These are phyloP conservation scores for Leccinellum albellum DNA, from an alignment of 768 basidiomycete species.

Conservation along the genomic window DNA sequence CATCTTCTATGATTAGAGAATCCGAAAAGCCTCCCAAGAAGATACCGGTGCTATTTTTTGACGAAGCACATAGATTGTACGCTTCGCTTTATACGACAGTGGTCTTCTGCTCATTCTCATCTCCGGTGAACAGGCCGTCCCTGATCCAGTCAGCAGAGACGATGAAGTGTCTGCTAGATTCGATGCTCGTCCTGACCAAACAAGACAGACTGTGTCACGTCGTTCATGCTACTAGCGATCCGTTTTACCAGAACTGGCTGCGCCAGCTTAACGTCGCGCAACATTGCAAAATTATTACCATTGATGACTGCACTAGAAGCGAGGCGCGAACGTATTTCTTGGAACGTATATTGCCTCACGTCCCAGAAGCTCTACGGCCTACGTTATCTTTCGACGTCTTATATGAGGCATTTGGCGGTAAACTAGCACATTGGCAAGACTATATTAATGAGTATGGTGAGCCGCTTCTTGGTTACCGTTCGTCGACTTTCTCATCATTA, in stretches of 20 bases:
- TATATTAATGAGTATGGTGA: slow-evolving; percentile 71
- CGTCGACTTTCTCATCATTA: slow-evolving; percentile 3
- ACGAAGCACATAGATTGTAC: slow-evolving; percentile 82
- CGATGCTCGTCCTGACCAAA: slow-evolving; percentile 83
- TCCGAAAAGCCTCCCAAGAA: slow-evolving; percentile 50
- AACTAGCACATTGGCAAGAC: slow-evolving; percentile 79
- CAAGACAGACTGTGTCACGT: slow-evolving; percentile 84
- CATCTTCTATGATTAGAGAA: slow-evolving; percentile 30
- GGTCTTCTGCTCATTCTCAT: neutral
- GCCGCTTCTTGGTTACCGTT: neutral
- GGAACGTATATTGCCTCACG: slow-evolving; percentile 59
- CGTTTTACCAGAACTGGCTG: slow-evolving; percentile 83
- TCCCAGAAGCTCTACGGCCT: slow-evolving; percentile 58
- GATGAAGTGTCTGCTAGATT: slow-evolving; percentile 82
- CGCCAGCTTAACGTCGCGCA: slow-evolving; percentile 77
- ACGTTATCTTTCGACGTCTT: slow-evolving; percentile 66
- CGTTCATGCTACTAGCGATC: slow-evolving; percentile 78
- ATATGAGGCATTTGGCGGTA: slow-evolving; percentile 80
- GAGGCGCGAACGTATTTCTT: slow-evolving; percentile 67
- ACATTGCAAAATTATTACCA: slow-evolving; percentile 81
- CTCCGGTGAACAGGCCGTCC: slow-evolving; percentile 48
- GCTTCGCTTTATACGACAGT: slow-evolving; percentile 17
- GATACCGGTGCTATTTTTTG: slow-evolving; percentile 78
- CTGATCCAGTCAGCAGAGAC: slow-evolving; percentile 74
- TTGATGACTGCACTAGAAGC: slow-evolving; percentile 73